Evolutionary conservation across 495 filamentous ascomycete genomes (phyloP).

Genomic region (Xeromyces bisporus): DNA sequence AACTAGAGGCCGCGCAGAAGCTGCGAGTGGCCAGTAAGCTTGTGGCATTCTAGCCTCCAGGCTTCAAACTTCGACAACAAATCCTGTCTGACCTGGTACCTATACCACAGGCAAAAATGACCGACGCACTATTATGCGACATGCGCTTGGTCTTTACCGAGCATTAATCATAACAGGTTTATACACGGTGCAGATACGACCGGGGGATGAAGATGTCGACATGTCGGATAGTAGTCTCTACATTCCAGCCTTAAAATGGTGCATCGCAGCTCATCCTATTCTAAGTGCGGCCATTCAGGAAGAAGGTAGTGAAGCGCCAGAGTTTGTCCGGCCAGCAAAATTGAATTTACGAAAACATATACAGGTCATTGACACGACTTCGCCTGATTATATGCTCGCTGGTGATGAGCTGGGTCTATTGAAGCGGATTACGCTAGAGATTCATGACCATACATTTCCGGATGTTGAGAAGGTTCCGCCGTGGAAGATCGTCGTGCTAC

Average conservation of each 20-base stretch:
- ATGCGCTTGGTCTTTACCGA: conserved; percentile 7
- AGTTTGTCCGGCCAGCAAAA: conserved; percentile 1
- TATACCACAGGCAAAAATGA: conserved; percentile 10
- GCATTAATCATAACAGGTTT: conserved; percentile 5
- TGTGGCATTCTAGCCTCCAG: neutral
- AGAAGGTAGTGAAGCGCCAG: conserved; percentile 3
- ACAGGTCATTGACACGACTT: conserved; percentile 1
- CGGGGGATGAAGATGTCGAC: conserved; percentile 1
- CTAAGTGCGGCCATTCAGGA: conserved; percentile 4
- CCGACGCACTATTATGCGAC: conserved; percentile 6
- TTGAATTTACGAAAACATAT: conserved; percentile 5
- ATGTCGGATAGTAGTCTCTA: conserved; percentile 1
- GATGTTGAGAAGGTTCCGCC: conserved; percentile 5
- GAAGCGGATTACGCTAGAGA: conserved; percentile 1
- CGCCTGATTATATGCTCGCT: neutral
- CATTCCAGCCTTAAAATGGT: conserved; percentile 6
- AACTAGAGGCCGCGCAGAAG: neutral
- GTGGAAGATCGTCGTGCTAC: conserved; percentile 7
- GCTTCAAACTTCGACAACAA: neutral
- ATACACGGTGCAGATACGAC: conserved; percentile 3
- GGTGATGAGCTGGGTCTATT: conserved; percentile 2
- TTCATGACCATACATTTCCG: conserved; percentile 4
- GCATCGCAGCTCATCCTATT: conserved; percentile 5
- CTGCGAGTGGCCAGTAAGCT: neutral
- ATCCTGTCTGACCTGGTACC: conserved; percentile 3